Conservation (phyloP, 805 yeast genomes). For the Hanseniaspora singularis region DNA sequence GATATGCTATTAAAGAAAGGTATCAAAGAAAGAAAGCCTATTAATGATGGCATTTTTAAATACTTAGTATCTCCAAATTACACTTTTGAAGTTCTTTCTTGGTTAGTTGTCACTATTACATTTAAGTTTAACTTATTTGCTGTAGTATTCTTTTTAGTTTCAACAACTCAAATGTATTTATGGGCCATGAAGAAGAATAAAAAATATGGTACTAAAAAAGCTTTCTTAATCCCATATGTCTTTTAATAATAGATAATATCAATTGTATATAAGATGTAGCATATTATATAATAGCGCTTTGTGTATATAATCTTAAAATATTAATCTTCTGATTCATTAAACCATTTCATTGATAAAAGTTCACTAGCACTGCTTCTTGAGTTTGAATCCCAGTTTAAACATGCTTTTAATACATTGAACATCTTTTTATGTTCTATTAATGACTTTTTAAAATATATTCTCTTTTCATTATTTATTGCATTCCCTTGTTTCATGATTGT, state of each 20-base stretch:
- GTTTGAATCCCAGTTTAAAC: conserved; percentile 46
- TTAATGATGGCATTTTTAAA: conserved; percentile 75
- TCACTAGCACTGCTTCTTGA: conserved; percentile 48
- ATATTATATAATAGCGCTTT: not conserved
- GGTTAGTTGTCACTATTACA: conserved; percentile 60
- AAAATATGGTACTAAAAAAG: conserved; percentile 66
- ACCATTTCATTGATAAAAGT: conserved; percentile 47
- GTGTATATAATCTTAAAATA: too few species aligned
- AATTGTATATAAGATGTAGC: not conserved
- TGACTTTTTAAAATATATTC: conserved; percentile 27
- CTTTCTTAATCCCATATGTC: conserved; percentile 67
- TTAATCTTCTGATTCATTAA: conserved; percentile 34
- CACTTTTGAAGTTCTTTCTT: conserved; percentile 69
- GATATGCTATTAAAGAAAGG: conserved; percentile 30
- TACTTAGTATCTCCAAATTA: conserved; percentile 87
- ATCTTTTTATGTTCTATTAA: conserved; percentile 33
- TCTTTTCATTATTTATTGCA: conserved; percentile 20
- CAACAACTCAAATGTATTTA: conserved; percentile 69
- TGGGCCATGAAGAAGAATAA: conserved; percentile 88
- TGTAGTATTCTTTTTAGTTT: conserved; percentile 55
- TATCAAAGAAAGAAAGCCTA: conserved; percentile 28
- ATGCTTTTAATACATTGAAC: conserved; percentile 43
- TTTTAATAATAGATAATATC: conserved; percentile 30
- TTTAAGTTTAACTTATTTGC: conserved; percentile 64
- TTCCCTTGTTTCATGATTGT: conserved; percentile 16